Conservation (phyloP, 2,329 filamentous ascomycete genomes). For the Fusarium albidum region DNA sequence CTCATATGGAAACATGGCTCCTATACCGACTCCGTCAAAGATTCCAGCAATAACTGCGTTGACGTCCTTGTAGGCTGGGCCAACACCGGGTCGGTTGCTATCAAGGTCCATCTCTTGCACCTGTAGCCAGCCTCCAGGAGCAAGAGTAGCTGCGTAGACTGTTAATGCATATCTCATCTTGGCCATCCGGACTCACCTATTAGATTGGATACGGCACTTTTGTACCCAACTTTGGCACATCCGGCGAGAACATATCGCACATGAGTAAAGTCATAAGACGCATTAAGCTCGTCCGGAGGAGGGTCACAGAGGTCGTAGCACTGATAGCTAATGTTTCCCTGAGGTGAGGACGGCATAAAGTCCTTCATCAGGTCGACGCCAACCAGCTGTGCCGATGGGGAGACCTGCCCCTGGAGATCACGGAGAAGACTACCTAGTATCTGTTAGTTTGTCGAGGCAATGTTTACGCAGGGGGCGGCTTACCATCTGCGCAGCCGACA, state of each 20-base stretch:
- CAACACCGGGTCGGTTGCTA: neutral
- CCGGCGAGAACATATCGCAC: conserved; percentile 13
- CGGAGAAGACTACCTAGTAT: conserved; percentile 9
- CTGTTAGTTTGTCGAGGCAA: accelerated
- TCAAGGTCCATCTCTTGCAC: conserved; percentile 22
- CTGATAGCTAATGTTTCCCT: conserved; percentile 2
- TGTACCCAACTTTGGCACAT: conserved; percentile 3
- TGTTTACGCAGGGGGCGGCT: accelerated
- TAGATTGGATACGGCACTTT: conserved; percentile 2
- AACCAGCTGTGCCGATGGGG: conserved; percentile 19
- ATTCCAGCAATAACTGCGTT: conserved; percentile 1
- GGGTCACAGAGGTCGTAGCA: conserved; percentile 9
- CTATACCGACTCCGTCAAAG: conserved; percentile 19
- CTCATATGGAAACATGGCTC: neutral
- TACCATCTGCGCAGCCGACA: conserved; percentile 23
- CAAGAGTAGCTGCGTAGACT: neutral
- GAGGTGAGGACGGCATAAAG: conserved; percentile 4
- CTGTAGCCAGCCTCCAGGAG: conserved; percentile 17
- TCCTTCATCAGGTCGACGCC: conserved; percentile 18
- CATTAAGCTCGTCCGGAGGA: neutral
- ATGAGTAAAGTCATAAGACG: conserved; percentile 11
- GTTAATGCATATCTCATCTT: accelerated
- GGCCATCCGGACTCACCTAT: neutral
- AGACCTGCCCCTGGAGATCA: conserved; percentile 12
- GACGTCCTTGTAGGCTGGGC: conserved; percentile 12